These are phyloP conservation scores for Crithidia sp. DNA, from an alignment of 208 protist species.

Conservation along the genomic window DNA sequence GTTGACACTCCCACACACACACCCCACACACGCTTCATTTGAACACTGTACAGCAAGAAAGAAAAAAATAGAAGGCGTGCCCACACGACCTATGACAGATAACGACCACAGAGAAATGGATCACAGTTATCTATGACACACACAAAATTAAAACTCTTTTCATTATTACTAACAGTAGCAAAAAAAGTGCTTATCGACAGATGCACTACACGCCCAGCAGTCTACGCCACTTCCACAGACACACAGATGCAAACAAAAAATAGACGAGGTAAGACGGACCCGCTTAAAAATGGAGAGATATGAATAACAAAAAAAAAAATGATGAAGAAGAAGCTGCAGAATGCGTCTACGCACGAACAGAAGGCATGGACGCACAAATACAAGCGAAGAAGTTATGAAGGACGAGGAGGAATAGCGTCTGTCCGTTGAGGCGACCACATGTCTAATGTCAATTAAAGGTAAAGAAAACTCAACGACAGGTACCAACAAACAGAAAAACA, in stretches of 20 bases:
- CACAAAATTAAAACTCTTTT: too few species aligned
- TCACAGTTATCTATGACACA: too few species aligned
- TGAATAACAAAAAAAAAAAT: not conserved
- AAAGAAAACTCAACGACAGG: not conserved
- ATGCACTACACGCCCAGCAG: not conserved
- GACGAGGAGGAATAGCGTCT: too few species aligned
- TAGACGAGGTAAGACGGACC: conserved; percentile 5
- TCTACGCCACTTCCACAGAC: not conserved
- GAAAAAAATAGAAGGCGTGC: not conserved
- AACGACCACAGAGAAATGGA: too few species aligned
- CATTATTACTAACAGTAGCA: too few species aligned
- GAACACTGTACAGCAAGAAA: too few species aligned
- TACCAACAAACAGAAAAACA: conserved; percentile 17
- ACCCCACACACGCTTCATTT: too few species aligned
- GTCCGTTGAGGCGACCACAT: too few species aligned
- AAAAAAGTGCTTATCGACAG: not conserved
- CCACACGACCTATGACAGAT: too few species aligned
- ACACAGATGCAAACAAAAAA: conserved; percentile 6
- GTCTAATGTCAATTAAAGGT: not conserved
- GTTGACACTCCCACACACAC: too few species aligned
- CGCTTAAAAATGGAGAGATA: not conserved
- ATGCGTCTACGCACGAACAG: not conserved
- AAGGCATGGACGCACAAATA: not conserved
- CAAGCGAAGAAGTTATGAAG: too few species aligned
- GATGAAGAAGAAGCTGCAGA: not conserved